Conservation (phyloP, 1,139 yeast genomes). For the Kluyveromyces marxianus region DNA sequence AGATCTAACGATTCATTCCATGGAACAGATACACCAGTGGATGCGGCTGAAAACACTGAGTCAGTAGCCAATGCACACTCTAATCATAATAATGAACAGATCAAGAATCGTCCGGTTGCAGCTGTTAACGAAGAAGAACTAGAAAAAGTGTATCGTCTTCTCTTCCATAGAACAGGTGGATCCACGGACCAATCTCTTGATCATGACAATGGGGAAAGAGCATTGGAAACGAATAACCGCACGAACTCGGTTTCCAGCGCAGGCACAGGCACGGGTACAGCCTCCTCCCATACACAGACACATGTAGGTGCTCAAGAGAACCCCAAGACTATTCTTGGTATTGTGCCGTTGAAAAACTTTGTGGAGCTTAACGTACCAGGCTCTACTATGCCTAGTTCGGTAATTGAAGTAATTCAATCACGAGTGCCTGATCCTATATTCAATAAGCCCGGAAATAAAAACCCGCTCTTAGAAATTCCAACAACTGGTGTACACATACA, state of each 20-base stretch:
- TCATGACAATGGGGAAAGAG: not conserved
- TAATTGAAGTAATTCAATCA: slow-evolving; percentile 26
- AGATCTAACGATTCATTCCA: not conserved
- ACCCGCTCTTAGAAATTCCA: slow-evolving; percentile 47
- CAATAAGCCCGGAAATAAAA: slow-evolving; percentile 40
- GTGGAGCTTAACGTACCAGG: slow-evolving; percentile 15
- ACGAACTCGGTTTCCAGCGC: too few species aligned
- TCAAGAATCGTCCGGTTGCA: not conserved
- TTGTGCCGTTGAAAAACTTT: slow-evolving; percentile 11
- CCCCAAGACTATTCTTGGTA: not conserved
- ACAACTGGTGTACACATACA: slow-evolving; percentile 55
- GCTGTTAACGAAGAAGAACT: slow-evolving; percentile 1
- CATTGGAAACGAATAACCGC: too few species aligned
- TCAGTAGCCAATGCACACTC: not conserved
- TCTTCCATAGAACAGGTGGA: slow-evolving; percentile 11
- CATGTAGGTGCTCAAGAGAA: too few species aligned
- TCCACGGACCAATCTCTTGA: not conserved
- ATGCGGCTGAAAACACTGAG: not conserved
- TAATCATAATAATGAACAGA: not conserved
- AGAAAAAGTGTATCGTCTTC: slow-evolving; percentile 9
- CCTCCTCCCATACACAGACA: too few species aligned
- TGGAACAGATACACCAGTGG: not conserved
- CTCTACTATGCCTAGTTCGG: slow-evolving; percentile 34
- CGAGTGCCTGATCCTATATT: slow-evolving; percentile 17
- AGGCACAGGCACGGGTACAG: too few species aligned